Conservation (phyloP, 192 early-diverging fungal genomes). For the Mortierella antarctica region DNA sequence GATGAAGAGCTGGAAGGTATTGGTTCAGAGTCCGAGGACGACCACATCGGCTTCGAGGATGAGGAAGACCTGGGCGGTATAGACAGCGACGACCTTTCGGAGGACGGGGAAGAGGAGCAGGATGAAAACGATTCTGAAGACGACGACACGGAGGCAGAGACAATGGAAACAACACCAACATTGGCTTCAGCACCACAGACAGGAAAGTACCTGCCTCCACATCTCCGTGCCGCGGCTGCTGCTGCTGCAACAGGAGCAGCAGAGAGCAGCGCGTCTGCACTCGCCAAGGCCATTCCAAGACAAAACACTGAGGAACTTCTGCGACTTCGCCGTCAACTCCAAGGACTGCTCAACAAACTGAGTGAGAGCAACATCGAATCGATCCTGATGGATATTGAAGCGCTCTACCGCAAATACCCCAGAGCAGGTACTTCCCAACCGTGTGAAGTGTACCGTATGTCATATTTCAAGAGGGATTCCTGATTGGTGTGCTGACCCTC, state of each 20-base stretch:
- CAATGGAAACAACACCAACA: constrained; percentile 7
- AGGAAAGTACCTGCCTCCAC: constrained; percentile 90
- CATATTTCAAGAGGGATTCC: background rate
- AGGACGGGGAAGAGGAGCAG: constrained; percentile 30
- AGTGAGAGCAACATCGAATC: constrained; percentile 93
- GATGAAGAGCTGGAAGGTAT: constrained; percentile 39
- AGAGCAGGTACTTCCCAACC: constrained; percentile 63
- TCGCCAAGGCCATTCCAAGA: constrained; percentile 45
- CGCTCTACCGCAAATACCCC: constrained; percentile 74
- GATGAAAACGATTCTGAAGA: constrained; percentile 40
- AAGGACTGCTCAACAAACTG: constrained; percentile 91
- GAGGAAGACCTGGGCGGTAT: background rate
- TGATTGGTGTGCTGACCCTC: background rate
- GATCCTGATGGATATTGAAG: constrained; percentile 85
- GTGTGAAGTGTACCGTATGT: background rate
- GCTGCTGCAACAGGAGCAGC: constrained; percentile 24
- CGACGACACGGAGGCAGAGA: constrained; percentile 49
- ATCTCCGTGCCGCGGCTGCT: constrained; percentile 71
- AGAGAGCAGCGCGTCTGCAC: constrained; percentile 29
- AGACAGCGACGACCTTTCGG: constrained; percentile 1
- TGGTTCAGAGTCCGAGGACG: constrained; percentile 10
- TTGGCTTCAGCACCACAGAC: background rate
- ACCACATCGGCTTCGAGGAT: background rate
- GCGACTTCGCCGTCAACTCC: constrained; percentile 81
- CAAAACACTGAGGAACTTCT: constrained; percentile 75